Evolutionary conservation across 2,329 filamentous ascomycete genomes (phyloP).

Genomic region (Pseudofabraea citricarpa): DNA sequence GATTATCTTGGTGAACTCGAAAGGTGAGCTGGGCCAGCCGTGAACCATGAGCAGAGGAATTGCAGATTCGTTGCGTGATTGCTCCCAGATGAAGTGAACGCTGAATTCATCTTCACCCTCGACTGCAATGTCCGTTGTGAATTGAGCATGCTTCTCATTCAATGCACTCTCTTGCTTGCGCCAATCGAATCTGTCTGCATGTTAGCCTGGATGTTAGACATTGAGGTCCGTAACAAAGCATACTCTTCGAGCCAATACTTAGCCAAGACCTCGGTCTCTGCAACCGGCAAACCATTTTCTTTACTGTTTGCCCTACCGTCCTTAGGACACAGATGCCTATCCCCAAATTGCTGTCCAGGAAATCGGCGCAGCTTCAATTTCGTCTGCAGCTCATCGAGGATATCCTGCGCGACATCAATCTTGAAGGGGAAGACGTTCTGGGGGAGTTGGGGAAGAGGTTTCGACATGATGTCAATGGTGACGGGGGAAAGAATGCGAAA

Average conservation of each 20-base stretch:
- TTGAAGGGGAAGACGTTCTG: not conserved
- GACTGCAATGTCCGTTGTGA: not conserved
- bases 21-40: not conserved
- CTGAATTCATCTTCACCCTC: not conserved
- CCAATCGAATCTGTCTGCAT: not conserved
- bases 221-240: no score
- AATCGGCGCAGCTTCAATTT: not conserved
- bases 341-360: not conserved
- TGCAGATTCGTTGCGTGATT: not conserved
- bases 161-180: not conserved
- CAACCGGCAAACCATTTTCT: not conserved
- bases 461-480: no score
- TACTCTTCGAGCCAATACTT: not conserved
- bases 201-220: no score
- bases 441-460: no score
- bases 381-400: not conserved
- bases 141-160: not conserved
- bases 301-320: not conserved
- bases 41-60: not conserved
- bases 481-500: no score
- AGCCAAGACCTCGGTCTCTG: not conserved
- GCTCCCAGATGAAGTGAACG: not conserved
- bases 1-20: not conserved
- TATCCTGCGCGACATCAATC: not conserved
- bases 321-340: not conserved